phyloP scores from a whole-genome alignment of 768 basidiomycete species.

The Infundibulicybe gibba region DNA sequence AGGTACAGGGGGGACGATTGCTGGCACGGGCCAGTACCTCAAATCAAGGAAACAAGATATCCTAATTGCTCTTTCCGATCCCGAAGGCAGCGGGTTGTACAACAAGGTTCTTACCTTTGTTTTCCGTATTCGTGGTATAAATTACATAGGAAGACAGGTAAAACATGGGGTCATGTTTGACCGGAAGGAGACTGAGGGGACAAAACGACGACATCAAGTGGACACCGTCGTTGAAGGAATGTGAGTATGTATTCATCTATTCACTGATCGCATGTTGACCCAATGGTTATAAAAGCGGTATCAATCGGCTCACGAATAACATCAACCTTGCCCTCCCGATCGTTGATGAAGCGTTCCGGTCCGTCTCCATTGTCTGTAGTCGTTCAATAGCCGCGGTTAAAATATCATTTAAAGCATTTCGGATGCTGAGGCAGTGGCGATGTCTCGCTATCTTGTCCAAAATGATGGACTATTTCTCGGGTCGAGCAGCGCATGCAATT shows the following conservation, averaged over 20 bases:
- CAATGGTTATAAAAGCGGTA: slow-evolving; percentile 54
- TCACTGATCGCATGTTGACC: not conserved
- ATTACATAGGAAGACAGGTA: slow-evolving; percentile 38
- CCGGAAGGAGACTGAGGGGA: slow-evolving; percentile 89
- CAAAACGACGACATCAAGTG: slow-evolving; percentile 88
- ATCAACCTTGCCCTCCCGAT: slow-evolving; percentile 80
- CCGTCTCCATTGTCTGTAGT: slow-evolving; percentile 6
- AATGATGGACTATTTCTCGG: slow-evolving; percentile 94
- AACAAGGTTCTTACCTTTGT: slow-evolving; percentile 62
- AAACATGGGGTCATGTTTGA: slow-evolving; percentile 96
- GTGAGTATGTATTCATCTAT: slow-evolving; percentile 32
- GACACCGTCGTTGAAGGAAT: slow-evolving; percentile 96
- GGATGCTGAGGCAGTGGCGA: slow-evolving; percentile 91
- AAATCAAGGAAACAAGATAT: slow-evolving; percentile 70
- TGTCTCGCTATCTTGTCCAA: slow-evolving; percentile 90
- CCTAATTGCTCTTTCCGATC: slow-evolving; percentile 79
- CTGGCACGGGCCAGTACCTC: slow-evolving; percentile 77
- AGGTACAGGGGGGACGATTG: slow-evolving; percentile 97
- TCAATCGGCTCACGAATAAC: slow-evolving; percentile 91
- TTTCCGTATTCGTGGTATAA: not conserved
- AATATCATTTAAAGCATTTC: slow-evolving; percentile 57
- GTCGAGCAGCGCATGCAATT: slow-evolving; percentile 93
- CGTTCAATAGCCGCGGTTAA: not conserved
- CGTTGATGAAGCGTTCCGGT: slow-evolving; percentile 90
- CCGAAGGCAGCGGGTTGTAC: slow-evolving; percentile 91